Evolutionary conservation across 2,329 filamentous ascomycete genomes (phyloP).

Genomic region (Colletotrichum destructivum): DNA sequence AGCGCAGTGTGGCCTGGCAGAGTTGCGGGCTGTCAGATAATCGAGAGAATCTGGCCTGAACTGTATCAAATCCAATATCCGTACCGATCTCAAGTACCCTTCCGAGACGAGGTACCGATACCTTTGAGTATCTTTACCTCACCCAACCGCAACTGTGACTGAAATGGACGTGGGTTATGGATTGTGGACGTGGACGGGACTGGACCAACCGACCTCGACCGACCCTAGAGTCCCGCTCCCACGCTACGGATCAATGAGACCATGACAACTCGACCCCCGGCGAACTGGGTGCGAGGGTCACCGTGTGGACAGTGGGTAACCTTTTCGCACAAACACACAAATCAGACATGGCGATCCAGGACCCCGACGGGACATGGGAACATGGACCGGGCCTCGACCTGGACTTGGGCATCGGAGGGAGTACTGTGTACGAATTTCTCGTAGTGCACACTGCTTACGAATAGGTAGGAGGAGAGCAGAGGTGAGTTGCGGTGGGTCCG

Average conservation of each 20-base stretch:
- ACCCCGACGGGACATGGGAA: conserved; percentile 16
- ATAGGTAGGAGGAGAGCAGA: neutral
- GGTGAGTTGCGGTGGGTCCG: conserved; percentile 17
- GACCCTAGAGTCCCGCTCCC: conserved; percentile 21
- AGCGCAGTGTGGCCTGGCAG: neutral
- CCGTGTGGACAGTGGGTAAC: conserved; percentile 27
- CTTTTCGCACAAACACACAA: conserved; percentile 20
- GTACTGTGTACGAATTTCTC: too few relatives aligned
- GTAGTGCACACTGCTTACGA: too few relatives aligned
- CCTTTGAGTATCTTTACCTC: conserved; percentile 26
- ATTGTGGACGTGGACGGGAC: conserved; percentile 8
- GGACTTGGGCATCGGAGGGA: neutral
- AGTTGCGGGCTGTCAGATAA: neutral
- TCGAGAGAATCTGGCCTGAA: neutral
- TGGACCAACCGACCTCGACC: conserved; percentile 32
- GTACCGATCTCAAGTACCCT: neutral
- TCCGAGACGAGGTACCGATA: conserved; percentile 21
- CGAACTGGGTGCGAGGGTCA: conserved; percentile 30
- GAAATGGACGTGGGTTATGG: conserved; percentile 20
- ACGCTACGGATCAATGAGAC: conserved; percentile 35
- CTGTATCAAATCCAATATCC: neutral
- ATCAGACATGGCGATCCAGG: conserved; percentile 17
- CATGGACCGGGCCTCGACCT: neutral
- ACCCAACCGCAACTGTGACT: conserved; percentile 39
- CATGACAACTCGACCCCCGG: conserved; percentile 22